Percentiles rank a stretch among this genome's conserved stretches.
These are phyloP conservation scores for Xylaria sp. DNA, from an alignment of 2,329 filamentous ascomycete species.

Conservation along the genomic window DNA sequence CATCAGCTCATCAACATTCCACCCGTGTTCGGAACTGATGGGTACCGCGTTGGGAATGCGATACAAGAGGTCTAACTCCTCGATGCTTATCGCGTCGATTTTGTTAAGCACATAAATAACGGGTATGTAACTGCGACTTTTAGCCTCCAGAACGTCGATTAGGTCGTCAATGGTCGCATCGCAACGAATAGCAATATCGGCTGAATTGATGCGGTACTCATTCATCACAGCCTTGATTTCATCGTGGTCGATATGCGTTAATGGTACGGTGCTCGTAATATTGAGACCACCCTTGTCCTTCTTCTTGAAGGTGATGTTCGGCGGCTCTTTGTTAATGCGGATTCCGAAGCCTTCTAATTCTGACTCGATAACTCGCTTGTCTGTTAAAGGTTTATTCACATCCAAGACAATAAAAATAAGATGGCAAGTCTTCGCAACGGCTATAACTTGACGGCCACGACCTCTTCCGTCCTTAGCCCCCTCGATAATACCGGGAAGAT, in stretches of 20 bases:
- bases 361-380: conserved; percentile 94
- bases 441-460: conserved; percentile 97
- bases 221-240: conserved; percentile 98
- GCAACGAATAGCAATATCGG: conserved; percentile 96
- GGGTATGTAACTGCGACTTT: conserved; percentile 95
- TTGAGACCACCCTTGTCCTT: conserved; percentile 98
- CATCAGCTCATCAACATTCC: conserved; percentile 97
- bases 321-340: conserved; percentile 94
- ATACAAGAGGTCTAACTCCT: conserved; percentile 95
- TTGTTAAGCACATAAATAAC: conserved; percentile 99
- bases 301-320: conserved; percentile 99
- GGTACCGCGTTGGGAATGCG: conserved; percentile 96
- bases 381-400: conserved; percentile 97
- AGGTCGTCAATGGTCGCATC: conserved; percentile 97
- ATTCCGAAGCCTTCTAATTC: conserved; percentile 98
- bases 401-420: conserved; percentile 98
- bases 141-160: conserved; percentile 95
- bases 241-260: conserved; percentile 92
- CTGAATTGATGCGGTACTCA: conserved; percentile 96
- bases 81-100: conserved; percentile 97
- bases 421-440: conserved; percentile 98
- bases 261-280: conserved; percentile 92
- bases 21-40: conserved; percentile 96
- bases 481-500: conserved; percentile 98
- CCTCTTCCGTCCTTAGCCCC: conserved; percentile 98